Conservation (phyloP, 257 asterid species). For the Ocimum tenuiflorum region DNA sequence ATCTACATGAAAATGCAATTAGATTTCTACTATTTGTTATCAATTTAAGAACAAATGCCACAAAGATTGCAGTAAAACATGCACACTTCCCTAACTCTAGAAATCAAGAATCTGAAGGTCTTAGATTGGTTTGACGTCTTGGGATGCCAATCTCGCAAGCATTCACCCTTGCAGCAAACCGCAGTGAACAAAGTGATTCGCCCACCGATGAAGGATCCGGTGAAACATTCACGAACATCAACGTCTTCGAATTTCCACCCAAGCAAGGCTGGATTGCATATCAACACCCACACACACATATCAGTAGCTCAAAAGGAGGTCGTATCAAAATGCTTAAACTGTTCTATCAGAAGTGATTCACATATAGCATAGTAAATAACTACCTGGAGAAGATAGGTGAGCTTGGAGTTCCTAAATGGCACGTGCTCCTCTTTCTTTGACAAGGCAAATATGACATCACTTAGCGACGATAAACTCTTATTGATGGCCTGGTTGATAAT, state of each 20-base stretch:
- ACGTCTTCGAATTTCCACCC: conserved; percentile 90
- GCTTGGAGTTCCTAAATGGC: conserved; percentile 89
- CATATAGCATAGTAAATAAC: background rate
- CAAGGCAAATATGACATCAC: conserved; percentile 90
- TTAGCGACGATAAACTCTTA: conserved; percentile 80
- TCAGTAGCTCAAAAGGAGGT: background rate
- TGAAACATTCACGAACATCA: conserved; percentile 88
- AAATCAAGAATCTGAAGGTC: conserved; percentile 64
- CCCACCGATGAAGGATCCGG: conserved; percentile 78
- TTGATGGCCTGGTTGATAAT: conserved; percentile 65
- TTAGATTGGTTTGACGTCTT: conserved; percentile 76
- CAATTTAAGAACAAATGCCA: conserved; percentile 35
- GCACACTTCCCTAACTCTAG: conserved; percentile 29
- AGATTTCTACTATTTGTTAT: conserved; percentile 25
- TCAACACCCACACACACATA: background rate
- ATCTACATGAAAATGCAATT: conserved; percentile 42
- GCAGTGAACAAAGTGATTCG: conserved; percentile 90
- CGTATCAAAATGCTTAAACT: background rate
- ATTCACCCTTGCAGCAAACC: conserved; percentile 90
- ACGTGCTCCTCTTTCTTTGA: conserved; percentile 94
- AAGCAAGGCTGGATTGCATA: conserved; percentile 71
- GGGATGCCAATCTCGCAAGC: conserved; percentile 95
- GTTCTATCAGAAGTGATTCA: background rate
- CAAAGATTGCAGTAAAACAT: conserved; percentile 24
- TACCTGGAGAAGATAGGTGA: conserved; percentile 99